Base-by-base conservation (phyloP, 306 rosid species). In the Ochetophila trinervis region DNA sequence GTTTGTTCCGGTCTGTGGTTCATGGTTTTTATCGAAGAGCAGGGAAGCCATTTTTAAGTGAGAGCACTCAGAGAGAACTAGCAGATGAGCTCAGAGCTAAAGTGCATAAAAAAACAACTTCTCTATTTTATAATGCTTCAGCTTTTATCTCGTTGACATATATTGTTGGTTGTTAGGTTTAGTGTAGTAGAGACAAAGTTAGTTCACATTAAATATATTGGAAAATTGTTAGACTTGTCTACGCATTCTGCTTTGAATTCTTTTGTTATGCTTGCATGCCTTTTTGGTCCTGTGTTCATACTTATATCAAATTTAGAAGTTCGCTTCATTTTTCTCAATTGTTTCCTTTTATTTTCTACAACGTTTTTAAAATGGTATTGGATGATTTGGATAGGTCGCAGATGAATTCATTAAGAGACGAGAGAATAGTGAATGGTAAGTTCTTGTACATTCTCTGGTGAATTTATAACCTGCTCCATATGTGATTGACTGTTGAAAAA, bases 11-110 rank as follows among this genome's bases (percentile, higher is more conserved):
- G 61, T 87, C 98, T 18, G 81, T 91, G 65, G 86, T 80, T 6
- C 83, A 82, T 53, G 88, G 98, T 44, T 87, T 92, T 40, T 62
- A 85, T 67, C 71, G 85, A 57, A 85, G 91, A 79, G 24, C 47
- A 32, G 95, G 98, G 30, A 76, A 82, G 52, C 72, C 87, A 64
- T 73, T 87, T 83, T 92, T 92, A 60, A 75, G 69, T 37, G 88
- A 78, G 35, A 55, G 37, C 62, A 70, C 27, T 35, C 92, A 91
- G 80, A 88, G 71, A 69, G 84, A 91, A 73, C 96, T 91, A 23
- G 98, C 96, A 19, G 96, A 91, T 76, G 90, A 85, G 60, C 98
- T 89, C 8, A 82, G 96, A 76, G 80, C 76, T 13, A 85, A 83
- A 66, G 97, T 91, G 65, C 22, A 20, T 5, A 53, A 13, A n/a